Conservation (phyloP, 2,329 filamentous ascomycete species). For the Cladophialophora chaetospira region DNA sequence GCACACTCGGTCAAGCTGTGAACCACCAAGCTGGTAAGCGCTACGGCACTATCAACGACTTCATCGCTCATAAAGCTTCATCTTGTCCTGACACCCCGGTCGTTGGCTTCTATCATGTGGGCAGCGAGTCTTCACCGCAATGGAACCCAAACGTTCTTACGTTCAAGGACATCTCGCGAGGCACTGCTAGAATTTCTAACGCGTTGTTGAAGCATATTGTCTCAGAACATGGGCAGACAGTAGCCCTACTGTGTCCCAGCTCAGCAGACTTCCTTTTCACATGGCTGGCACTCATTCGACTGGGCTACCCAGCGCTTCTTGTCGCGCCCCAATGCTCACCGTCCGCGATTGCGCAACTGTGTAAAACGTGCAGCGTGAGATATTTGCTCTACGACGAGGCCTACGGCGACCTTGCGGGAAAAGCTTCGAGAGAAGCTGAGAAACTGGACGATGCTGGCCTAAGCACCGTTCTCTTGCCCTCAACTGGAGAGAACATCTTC, state of each 20-base stretch:
- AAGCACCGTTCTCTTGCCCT: constrained; percentile 4
- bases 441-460: neutral
- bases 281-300: constrained; percentile 61
- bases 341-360: constrained; percentile 56
- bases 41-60: constrained; percentile 50
- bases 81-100: constrained; percentile 46
- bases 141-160: constrained; percentile 19
- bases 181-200: constrained; percentile 19
- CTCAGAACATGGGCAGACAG: constrained; percentile 35
- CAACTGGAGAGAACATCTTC: constrained; percentile 7
- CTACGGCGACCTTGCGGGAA: constrained; percentile 24
- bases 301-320: constrained; percentile 59
- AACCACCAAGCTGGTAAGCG: constrained; percentile 37
- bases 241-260: constrained; percentile 60
- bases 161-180: constrained; percentile 17
- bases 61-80: constrained; percentile 54
- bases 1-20: constrained; percentile 60
- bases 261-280: constrained; percentile 60
- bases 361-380: constrained; percentile 46
- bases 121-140: neutral
- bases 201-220: constrained; percentile 16
- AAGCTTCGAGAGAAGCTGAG: constrained; percentile 1
- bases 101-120: constrained; percentile 48
- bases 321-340: constrained; percentile 56
- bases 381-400: constrained; percentile 51